Percentiles rank a stretch among this genome's conserved stretches.
Evolutionary conservation across 257 asterid species (phyloP).

Genomic region (Solanum virginianum): DNA sequence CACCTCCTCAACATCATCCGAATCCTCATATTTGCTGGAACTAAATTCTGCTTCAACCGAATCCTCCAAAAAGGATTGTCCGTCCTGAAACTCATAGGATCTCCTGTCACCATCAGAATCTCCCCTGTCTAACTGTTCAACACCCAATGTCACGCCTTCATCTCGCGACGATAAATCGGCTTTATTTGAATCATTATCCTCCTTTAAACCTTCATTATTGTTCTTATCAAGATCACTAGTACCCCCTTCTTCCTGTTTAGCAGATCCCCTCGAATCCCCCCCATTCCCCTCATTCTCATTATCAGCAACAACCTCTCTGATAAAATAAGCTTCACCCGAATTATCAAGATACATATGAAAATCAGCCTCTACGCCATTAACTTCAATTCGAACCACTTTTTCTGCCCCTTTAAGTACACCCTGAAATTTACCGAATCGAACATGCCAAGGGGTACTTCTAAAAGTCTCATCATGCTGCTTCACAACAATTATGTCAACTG

Average conservation of each 20-base stretch:
- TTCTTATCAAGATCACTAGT: conserved; percentile 7
- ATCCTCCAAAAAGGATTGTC: conserved; percentile 50
- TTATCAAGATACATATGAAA: conserved; percentile 79
- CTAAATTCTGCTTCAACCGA: conserved; percentile 54
- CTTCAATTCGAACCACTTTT: conserved; percentile 69
- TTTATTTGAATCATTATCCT: conserved; percentile 12
- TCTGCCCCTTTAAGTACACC: conserved; percentile 88
- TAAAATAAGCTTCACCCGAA: conserved; percentile 84
- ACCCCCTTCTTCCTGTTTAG: conserved; percentile 5
- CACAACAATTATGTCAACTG: conserved; percentile 75
- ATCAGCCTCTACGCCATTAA: conserved; percentile 63
- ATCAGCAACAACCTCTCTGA: conserved; percentile 46
- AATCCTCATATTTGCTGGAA: conserved; percentile 38
- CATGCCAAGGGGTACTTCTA: conserved; percentile 90
- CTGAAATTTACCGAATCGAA: conserved; percentile 84
- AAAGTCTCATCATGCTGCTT: conserved; percentile 72
- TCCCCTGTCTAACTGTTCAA: conserved; percentile 49
- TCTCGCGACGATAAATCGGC: conserved; percentile 39
- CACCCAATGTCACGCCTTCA: conserved; percentile 46
- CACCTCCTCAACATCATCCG: conserved; percentile 39
- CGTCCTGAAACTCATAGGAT: conserved; percentile 67
- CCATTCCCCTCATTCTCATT: conserved; percentile 13
- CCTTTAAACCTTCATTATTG: conserved; percentile 3
- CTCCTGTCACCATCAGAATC: conserved; percentile 34
- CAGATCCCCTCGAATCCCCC: conserved; percentile 20